These are phyloP conservation scores for Rhizophagus prolifer DNA, from an alignment of 192 early-diverging fungal species.

Conservation along the genomic window DNA sequence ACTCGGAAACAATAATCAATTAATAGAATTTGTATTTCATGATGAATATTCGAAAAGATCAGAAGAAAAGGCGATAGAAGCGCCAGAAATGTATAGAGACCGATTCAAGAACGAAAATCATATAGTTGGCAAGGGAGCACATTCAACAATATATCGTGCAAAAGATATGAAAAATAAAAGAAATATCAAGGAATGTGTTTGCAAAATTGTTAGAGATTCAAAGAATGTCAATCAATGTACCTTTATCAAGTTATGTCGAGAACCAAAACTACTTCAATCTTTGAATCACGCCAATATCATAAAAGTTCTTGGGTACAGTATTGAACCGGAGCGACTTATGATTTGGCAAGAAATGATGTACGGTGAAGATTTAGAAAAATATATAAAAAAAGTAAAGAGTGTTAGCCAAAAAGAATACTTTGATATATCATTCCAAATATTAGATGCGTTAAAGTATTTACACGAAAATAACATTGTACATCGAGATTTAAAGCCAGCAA, in stretches of 20 bases:
- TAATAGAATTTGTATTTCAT: neutral
- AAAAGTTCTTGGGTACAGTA: neutral
- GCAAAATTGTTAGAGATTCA: neutral
- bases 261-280: neutral
- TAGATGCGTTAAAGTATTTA: neutral
- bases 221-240: neutral
- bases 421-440: neutral
- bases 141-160: neutral
- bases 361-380: neutral
- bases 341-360: neutral
- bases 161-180: neutral
- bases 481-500: neutral
- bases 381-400: neutral
- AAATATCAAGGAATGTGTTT: neutral
- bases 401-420: neutral
- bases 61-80: neutral
- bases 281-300: neutral
- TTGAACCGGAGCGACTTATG: neutral
- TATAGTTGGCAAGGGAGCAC: neutral
- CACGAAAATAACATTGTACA: neutral
- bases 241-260: neutral
- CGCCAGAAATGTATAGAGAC: neutral
- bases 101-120: neutral
- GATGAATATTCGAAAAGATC: neutral
- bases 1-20: neutral